A percentile compares a stretch with the other conserved stretches of the same genome.
Evolutionary conservation across 169 alveolate species (phyloP).

Genomic region (Blepharisma undulans): DNA sequence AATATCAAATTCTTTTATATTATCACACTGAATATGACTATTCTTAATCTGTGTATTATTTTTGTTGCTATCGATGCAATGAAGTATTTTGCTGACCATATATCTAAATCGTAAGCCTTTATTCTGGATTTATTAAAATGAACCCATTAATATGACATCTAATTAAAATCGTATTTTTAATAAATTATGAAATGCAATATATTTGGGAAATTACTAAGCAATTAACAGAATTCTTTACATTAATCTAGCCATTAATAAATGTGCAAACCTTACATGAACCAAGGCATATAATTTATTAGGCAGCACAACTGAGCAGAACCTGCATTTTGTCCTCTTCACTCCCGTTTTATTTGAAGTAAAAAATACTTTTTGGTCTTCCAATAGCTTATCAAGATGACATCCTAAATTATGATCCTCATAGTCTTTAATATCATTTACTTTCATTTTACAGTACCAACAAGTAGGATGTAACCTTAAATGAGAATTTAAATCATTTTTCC

Average conservation of each 20-base stretch:
- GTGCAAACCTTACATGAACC: not conserved
- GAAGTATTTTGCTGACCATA: too few species aligned
- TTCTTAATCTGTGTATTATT: too few species aligned
- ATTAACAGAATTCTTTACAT: too few species aligned
- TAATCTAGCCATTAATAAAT: not conserved
- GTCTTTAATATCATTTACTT: not conserved
- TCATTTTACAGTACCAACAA: not conserved
- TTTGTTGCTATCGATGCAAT: too few species aligned
- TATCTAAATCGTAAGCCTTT: too few species aligned
- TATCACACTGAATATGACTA: constrained; percentile 66
- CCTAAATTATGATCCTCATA: not conserved
- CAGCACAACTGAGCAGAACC: not conserved
- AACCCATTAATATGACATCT: too few species aligned
- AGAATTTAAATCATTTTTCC: not conserved
- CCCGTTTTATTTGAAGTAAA: not conserved
- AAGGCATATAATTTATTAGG: not conserved
- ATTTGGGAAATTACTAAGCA: too few species aligned
- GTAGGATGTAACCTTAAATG: not conserved
- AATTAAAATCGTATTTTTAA: too few species aligned
- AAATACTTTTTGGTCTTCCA: not conserved
- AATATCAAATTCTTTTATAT: constrained; percentile 73
- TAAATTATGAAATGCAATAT: too few species aligned
- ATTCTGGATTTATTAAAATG: too few species aligned
- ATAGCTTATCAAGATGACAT: not conserved
- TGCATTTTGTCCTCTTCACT: not conserved